Percentiles rank a stretch among this genome's conserved stretches.
Evolutionary conservation across 768 basidiomycete species (phyloP).

Genomic region (Gloeopeniophorella convolvens): DNA sequence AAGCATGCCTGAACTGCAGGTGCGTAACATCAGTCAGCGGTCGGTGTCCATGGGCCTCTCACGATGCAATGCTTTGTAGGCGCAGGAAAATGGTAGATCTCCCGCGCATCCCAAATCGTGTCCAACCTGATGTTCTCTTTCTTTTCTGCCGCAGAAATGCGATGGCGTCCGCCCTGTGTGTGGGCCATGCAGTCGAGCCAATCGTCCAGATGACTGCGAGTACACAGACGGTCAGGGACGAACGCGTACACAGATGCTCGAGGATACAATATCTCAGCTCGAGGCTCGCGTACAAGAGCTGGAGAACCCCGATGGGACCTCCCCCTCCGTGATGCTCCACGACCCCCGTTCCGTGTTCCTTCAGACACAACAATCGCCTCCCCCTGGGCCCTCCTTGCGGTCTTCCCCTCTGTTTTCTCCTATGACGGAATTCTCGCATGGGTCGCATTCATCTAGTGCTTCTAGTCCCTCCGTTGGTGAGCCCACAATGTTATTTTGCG

Average conservation of each 20-base stretch:
- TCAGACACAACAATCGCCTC: constrained; percentile 6
- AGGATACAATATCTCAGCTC: constrained; percentile 51
- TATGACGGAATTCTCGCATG: not conserved
- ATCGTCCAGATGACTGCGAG: constrained; percentile 62
- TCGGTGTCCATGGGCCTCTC: not conserved
- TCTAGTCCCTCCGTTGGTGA: constrained; percentile 11
- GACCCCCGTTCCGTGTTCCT: constrained; percentile 17
- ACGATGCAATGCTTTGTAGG: not conserved
- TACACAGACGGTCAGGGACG: constrained; percentile 56
- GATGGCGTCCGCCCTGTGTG: constrained; percentile 60
- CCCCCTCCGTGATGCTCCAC: constrained; percentile 16
- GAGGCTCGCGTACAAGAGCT: constrained; percentile 40
- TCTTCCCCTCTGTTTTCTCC: not conserved
- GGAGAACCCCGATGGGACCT: constrained; percentile 16
- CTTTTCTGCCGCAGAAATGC: constrained; percentile 45
- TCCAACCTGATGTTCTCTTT: not conserved
- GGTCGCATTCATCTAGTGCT: constrained; percentile 9
- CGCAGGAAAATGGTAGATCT: constrained; percentile 18
- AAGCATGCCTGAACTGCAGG: constrained; percentile 22
- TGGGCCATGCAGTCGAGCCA: constrained; percentile 50
- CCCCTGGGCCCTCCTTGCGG: not conserved
- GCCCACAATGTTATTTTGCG: not conserved
- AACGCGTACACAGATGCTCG: constrained; percentile 51
- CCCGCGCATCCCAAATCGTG: not conserved
- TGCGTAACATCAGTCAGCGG: not conserved